phyloP scores from a whole-genome alignment of 768 basidiomycete species.

The Mycena latifolia region DNA sequence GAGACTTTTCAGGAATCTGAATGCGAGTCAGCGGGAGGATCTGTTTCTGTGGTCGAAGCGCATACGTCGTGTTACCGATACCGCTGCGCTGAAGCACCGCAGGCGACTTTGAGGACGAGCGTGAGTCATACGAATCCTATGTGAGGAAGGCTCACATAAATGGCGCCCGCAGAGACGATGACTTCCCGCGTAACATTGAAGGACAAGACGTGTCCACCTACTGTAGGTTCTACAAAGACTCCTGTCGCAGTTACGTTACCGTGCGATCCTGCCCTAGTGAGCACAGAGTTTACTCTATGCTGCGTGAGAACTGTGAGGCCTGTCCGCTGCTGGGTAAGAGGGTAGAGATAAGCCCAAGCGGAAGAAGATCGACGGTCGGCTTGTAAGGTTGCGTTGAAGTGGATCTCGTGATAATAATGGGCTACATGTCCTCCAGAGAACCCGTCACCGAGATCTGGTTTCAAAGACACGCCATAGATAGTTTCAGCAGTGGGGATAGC shows the following conservation, averaged over 20 bases:
- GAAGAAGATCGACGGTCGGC: conserved; percentile 33
- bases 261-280: background rate
- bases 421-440: conserved; percentile 36
- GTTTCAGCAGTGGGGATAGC: background rate
- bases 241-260: background rate
- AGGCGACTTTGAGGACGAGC: conserved; percentile 23
- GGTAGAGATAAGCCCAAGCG: conserved; percentile 36
- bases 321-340: conserved; percentile 14
- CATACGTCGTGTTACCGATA: conserved; percentile 33
- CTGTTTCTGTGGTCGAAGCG: too few species aligned
- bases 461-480: conserved; percentile 27
- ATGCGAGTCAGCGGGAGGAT: background rate
- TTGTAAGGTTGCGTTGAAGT: conserved; percentile 36
- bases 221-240: background rate
- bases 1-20: conserved; percentile 24
- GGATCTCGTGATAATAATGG: conserved; percentile 35
- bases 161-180: conserved; percentile 28
- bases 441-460: conserved; percentile 33
- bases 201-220: background rate
- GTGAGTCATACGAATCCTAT: background rate
- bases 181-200: conserved; percentile 27
- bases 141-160: conserved; percentile 25
- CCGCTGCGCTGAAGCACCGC: conserved; percentile 34
- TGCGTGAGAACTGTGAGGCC: conserved; percentile 30
- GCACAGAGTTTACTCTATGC: conserved; percentile 24